Evolutionary conservation across 495 filamentous ascomycete genomes (phyloP).

Genomic region (Neohortaea acidophila): DNA sequence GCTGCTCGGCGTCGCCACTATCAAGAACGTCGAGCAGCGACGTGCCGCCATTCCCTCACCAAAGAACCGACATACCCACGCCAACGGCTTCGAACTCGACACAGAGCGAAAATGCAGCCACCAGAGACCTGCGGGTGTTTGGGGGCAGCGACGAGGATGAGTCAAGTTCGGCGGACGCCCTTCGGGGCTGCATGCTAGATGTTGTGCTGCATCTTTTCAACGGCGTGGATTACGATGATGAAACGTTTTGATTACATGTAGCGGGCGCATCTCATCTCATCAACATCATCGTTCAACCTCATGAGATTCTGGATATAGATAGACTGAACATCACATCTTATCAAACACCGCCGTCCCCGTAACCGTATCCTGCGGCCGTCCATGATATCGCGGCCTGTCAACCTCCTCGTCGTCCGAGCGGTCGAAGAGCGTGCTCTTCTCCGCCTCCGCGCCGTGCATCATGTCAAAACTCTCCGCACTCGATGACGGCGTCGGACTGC

Average conservation of each 20-base stretch:
- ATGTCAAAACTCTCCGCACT: conserved; percentile 54
- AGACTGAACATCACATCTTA: conserved; percentile 21
- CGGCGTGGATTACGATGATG: conserved; percentile 25
- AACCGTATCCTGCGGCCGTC: conserved; percentile 3
- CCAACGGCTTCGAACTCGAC: background rate
- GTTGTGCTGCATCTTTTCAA: conserved; percentile 27
- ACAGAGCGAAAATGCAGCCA: background rate
- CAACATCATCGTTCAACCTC: no score
- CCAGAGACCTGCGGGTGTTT: background rate
- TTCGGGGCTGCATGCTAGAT: conserved; percentile 25
- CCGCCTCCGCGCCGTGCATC: conserved; percentile 31
- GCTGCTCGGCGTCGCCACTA: background rate
- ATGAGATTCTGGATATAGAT: no score
- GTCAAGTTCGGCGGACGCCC: background rate
- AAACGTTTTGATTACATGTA: no score
- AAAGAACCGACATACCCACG: background rate
- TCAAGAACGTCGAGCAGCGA: background rate
- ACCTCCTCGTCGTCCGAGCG: conserved; percentile 3
- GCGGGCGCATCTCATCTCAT: background rate
- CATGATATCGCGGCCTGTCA: conserved; percentile 4
- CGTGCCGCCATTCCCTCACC: background rate
- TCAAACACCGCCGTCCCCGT: conserved; percentile 20
- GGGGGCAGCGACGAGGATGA: background rate
- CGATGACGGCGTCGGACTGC: conserved; percentile 30
- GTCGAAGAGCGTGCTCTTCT: conserved; percentile 14